Evolutionary conservation across 2,329 filamentous ascomycete species (phyloP).

Genomic region (Cladosporium sp.): DNA sequence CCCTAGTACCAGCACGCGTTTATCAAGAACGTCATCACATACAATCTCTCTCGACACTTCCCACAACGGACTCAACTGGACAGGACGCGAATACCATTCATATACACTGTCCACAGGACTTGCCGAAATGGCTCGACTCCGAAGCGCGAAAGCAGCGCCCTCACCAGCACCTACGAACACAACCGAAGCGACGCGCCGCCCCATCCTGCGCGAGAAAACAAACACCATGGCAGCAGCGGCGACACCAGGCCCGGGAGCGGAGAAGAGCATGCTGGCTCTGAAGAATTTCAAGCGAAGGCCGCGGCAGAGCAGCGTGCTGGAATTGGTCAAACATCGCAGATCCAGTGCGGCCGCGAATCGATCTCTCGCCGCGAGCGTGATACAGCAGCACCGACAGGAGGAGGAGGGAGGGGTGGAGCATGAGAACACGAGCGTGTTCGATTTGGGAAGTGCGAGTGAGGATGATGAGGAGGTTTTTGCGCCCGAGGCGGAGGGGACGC

Average conservation of each 20-base stretch:
- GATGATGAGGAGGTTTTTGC: conserved; percentile 44
- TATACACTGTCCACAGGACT: neutral
- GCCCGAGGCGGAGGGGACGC: conserved; percentile 66
- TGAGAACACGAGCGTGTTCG: conserved; percentile 27
- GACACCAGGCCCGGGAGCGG: conserved; percentile 28
- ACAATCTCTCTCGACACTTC: conserved; percentile 1
- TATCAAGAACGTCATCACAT: conserved; percentile 7
- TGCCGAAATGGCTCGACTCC: conserved; percentile 5
- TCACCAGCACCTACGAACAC: neutral
- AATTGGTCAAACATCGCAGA: conserved; percentile 42
- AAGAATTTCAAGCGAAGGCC: conserved; percentile 48
- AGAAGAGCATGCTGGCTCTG: conserved; percentile 46
- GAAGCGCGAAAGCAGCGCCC: conserved; percentile 8
- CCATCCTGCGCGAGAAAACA: conserved; percentile 8
- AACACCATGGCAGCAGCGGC: conserved; percentile 7
- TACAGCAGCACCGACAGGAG: conserved; percentile 30
- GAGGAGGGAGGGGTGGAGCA: too few species aligned
- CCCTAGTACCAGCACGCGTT: neutral
- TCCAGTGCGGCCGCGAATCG: conserved; percentile 21
- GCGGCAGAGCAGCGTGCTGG: conserved; percentile 47
- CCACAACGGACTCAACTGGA: neutral
- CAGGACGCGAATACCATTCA: neutral
- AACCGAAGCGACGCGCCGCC: neutral
- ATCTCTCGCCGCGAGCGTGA: conserved; percentile 16
- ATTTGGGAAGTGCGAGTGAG: conserved; percentile 21